Evolutionary conservation across 225 moss, liverwort and hornwort genomes (phyloP), one percentile per base, ranked within the genome.

Genomic region (Anthoceros angustus): DNA sequence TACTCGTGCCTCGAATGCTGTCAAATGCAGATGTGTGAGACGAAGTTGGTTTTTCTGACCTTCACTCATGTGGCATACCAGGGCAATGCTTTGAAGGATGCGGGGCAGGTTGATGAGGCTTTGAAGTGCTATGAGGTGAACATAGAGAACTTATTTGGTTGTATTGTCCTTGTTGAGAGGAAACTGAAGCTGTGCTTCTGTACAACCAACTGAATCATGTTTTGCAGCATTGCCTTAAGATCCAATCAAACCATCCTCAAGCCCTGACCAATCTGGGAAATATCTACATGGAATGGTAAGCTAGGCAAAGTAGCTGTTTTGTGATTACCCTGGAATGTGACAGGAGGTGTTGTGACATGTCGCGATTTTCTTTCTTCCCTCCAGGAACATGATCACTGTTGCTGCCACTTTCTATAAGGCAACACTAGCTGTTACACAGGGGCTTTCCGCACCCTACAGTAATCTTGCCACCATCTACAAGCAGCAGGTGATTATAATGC

Each of bases 61-160:
- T 63, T 9, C 23, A 48, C 12, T 48, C 46, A 5, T 12, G 14
- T 55, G 18, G 6, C 7, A 55, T 55, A 23, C 14, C 68, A 98
- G 98, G 98, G 98, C 46, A 98, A 98, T 64, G 98, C 98, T 23
- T 72, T 98, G 76, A 98, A 98, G 81, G 92, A 98, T 77, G 98
- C 86, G n/a, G 88, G 88, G 60, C 84, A 84, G 67, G 83, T 98
- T 16, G 89, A 92, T 18, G 98, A 98, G 77, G 92, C 98, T 64
- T 87, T 98, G 43, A 73, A 70, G 49, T 98, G 98, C 79, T 98
- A 98, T 72, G 85, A 98, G 89, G 98, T 98, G 14, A 79, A 4
- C 9, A 61, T n/a, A 18, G 12, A 4, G 9, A 15, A 46, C 8
- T 26, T 25, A 0, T 16, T 5, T 3, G 42, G 67, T 42, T 38